Evolutionary conservation across 768 basidiomycete genomes (phyloP).

Genomic region (Boletus fagicola): DNA sequence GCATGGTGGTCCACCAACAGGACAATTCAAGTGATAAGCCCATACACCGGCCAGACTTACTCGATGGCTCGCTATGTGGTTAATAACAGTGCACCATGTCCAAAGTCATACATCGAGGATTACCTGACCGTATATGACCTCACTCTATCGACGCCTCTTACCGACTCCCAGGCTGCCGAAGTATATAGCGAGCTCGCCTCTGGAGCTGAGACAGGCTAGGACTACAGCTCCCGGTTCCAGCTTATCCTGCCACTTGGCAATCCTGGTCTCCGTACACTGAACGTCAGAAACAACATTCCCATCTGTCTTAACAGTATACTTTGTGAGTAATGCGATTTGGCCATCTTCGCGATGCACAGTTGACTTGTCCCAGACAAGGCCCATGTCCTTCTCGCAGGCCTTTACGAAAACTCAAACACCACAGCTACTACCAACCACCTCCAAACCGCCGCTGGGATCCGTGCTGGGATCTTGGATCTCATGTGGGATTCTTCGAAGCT

Average conservation of each 20-base stretch:
- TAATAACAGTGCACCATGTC: constrained; percentile 82
- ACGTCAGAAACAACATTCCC: constrained; percentile 66
- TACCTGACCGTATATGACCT: constrained; percentile 74
- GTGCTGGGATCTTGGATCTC: constrained; percentile 77
- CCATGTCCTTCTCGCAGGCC: constrained; percentile 54
- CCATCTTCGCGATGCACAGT: neutral
- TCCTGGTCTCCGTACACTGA: constrained; percentile 64
- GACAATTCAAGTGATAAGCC: constrained; percentile 61
- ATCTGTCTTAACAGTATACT: constrained; percentile 84
- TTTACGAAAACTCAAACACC: constrained; percentile 51
- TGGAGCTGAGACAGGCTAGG: constrained; percentile 77
- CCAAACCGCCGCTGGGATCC: constrained; percentile 54
- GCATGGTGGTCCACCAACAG: constrained; percentile 81
- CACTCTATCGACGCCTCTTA: constrained; percentile 51
- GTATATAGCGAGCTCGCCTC: constrained; percentile 85
- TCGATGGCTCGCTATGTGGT: constrained; percentile 76
- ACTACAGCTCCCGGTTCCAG: constrained; percentile 46
- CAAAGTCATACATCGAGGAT: constrained; percentile 81
- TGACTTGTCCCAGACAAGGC: constrained; percentile 51
- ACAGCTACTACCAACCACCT: constrained; percentile 49
- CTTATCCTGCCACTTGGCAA: constrained; percentile 36
- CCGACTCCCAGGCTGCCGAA: constrained; percentile 53
- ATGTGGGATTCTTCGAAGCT: too few relatives aligned
- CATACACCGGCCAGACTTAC: constrained; percentile 67
- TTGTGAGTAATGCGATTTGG: constrained; percentile 46